phyloP scores from a whole-genome alignment of 352 stramenopile genomes.

The Chrysophaeum taylorii region DNA sequence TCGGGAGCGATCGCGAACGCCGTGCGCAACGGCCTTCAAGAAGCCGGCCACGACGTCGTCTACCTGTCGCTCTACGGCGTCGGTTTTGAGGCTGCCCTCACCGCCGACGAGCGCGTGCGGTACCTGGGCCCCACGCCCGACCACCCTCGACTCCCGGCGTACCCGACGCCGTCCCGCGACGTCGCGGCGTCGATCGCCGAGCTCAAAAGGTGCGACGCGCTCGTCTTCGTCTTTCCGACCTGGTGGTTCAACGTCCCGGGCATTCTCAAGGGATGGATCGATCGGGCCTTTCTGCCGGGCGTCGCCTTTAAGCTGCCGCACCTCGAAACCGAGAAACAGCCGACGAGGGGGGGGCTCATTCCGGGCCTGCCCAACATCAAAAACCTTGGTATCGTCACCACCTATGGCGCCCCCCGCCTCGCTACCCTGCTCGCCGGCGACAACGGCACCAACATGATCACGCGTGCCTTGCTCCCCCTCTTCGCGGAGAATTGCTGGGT shows the following conservation, averaged over 20 bases:
- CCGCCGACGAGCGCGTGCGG: constrained; percentile 5
- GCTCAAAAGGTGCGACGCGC: constrained; percentile 28
- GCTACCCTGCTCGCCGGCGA: constrained; percentile 25
- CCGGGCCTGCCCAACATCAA: constrained; percentile 28
- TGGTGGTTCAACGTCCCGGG: constrained; percentile 36
- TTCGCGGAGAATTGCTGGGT: constrained; percentile 21
- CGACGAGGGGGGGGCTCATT: constrained; percentile 9
- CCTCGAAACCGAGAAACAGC: constrained; percentile 7
- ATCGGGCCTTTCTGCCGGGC: constrained; percentile 31
- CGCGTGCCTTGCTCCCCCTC: constrained; percentile 24
- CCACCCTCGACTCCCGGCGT: neutral
- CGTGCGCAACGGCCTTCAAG: neutral
- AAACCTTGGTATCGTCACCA: constrained; percentile 27
- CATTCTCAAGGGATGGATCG: constrained; percentile 33
- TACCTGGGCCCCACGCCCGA: constrained; percentile 9
- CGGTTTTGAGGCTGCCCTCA: constrained; percentile 16
- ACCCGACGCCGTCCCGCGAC: constrained; percentile 15
- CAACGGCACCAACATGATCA: constrained; percentile 31
- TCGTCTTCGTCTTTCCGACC: constrained; percentile 37
- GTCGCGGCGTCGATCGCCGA: constrained; percentile 6
- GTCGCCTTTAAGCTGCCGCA: constrained; percentile 26
- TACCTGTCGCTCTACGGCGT: constrained; percentile 14
- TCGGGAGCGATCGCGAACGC: constrained; percentile 15
- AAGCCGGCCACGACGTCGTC: constrained; percentile 7
- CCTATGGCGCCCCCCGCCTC: constrained; percentile 26